Evolutionary conservation across 805 yeast genomes (phyloP), one percentile per base, ranked within the genome.

Genomic region (Soucietia sequanensis): DNA sequence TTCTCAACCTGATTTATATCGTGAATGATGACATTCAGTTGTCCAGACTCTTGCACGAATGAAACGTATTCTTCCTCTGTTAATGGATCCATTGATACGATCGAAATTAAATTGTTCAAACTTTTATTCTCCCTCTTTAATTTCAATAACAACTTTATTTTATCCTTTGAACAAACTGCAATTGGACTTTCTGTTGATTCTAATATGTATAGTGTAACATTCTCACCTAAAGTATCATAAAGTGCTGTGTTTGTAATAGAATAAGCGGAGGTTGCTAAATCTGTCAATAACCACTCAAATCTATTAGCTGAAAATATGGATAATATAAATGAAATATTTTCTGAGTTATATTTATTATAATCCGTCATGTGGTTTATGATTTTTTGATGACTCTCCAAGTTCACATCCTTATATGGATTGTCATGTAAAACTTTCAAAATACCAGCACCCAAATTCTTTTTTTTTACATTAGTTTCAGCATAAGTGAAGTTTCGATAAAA

Each of bases 371-470:
- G 63, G 30, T 34, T 34, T 2, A 19, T 21, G 11, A 58, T 47
- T 34, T 54, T 52, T 12, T 22, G 22, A 31, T 47, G 56, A 15
- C 46, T 37, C 2, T 36, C 50, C 27, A 42, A 38, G 7, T 25
- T 17, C 3, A 13, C 10, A 23, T 31, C 31, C 14, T 47, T 37
- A 41, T 31, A 61, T n/a, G 56, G 58, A 37, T 57, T 61, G 36
- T 47, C 43, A 16, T 44, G 35, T 33, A 50, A 57, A 29, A 43
- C 20, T 31, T 45, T 46, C 17, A 69, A 39, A 27, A 70, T 43
- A 7, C 76, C 76, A 2, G 74, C 52, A 5, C 73, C 73, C 19
- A 71, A 43, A 24, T 50, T 35, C 32, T 52, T 46, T 35, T 58
- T 60, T 35, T 62, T 48, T n/a, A 38, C 33, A 25, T 62, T 52